These are phyloP conservation scores for Lathyrus tuberosus DNA, from an alignment of 306 rosid genomes.

Conservation along the genomic window DNA sequence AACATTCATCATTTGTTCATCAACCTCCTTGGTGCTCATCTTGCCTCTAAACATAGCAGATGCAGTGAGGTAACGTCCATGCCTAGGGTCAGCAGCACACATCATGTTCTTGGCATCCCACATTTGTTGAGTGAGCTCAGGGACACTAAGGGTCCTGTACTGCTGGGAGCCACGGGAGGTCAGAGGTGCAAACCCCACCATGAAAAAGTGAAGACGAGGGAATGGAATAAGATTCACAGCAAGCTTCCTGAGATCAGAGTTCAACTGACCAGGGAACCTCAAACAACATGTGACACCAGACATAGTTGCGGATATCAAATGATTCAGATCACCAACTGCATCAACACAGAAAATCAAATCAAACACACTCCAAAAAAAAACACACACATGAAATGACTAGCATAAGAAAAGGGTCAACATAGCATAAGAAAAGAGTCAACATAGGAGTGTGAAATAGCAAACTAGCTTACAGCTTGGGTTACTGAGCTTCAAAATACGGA, in stretches of 20 bases:
- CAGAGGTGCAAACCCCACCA: constrained; percentile 18
- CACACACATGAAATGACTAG: not conserved
- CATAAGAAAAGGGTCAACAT: not conserved
- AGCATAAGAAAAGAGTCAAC: not conserved
- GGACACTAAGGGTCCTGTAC: constrained; percentile 12
- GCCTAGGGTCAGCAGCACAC: constrained; percentile 29
- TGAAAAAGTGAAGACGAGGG: constrained; percentile 25
- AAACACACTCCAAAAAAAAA: not conserved
- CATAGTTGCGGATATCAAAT: constrained; percentile 23
- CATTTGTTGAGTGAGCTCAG: constrained; percentile 23
- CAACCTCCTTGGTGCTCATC: constrained; percentile 21
- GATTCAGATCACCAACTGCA: constrained; percentile 22
- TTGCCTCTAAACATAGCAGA: constrained; percentile 15
- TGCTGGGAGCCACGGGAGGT: constrained; percentile 25
- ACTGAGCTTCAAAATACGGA: constrained; percentile 12
- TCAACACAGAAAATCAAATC: not conserved
- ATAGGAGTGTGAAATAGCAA: not conserved
- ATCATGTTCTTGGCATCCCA: constrained; percentile 27
- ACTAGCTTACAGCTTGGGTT: constrained; percentile 33
- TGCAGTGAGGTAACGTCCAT: constrained; percentile 12
- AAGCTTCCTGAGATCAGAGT: constrained; percentile 23
- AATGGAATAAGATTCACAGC: constrained; percentile 27
- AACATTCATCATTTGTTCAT: constrained; percentile 22
- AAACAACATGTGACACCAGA: constrained; percentile 19
- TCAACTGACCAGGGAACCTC: constrained; percentile 25